A percentile compares a stretch with the other conserved stretches of the same genome.
These are phyloP conservation scores for Hemerocallis citrina DNA, from an alignment of 106 monocot genomes.

Conservation along the genomic window DNA sequence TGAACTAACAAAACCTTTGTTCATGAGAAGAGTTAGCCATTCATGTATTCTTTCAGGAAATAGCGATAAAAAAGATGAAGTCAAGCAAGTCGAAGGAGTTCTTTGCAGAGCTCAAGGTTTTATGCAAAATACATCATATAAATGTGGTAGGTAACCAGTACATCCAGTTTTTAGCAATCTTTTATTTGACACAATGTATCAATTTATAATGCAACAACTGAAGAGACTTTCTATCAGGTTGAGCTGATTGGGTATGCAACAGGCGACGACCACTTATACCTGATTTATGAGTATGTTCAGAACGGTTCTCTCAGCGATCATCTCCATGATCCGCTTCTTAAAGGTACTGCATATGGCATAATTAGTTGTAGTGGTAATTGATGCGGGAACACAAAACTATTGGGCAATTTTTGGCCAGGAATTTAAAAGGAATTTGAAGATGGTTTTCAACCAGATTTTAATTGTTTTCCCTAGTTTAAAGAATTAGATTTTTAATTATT, in stretches of 20 bases:
- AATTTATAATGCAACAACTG: too few species aligned
- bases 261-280: slow-evolving; percentile 31
- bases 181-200: too few species aligned
- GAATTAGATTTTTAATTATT: too few species aligned
- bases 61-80: slow-evolving; percentile 47
- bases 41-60: slow-evolving; percentile 17
- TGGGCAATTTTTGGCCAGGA: too few species aligned
- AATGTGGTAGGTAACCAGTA: slow-evolving; percentile 25
- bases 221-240: slow-evolving; percentile 13
- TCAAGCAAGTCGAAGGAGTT: slow-evolving; percentile 35
- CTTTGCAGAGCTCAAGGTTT: slow-evolving; percentile 35
- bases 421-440: too few species aligned
- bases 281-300: slow-evolving; percentile 35
- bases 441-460: too few species aligned
- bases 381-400: too few species aligned
- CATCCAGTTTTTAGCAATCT: too few species aligned
- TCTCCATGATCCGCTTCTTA: slow-evolving; percentile 38
- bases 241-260: slow-evolving; percentile 36
- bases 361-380: too few species aligned
- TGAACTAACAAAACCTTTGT: not conserved
- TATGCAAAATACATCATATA: slow-evolving; percentile 45
- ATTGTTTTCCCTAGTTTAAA: too few species aligned
- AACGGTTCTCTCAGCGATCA: slow-evolving; percentile 39
- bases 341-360: slow-evolving; percentile 10
- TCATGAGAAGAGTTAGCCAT: not conserved